These are phyloP conservation scores for Phytophthora parvispora DNA, from an alignment of 352 stramenopile species.

Conservation along the genomic window DNA sequence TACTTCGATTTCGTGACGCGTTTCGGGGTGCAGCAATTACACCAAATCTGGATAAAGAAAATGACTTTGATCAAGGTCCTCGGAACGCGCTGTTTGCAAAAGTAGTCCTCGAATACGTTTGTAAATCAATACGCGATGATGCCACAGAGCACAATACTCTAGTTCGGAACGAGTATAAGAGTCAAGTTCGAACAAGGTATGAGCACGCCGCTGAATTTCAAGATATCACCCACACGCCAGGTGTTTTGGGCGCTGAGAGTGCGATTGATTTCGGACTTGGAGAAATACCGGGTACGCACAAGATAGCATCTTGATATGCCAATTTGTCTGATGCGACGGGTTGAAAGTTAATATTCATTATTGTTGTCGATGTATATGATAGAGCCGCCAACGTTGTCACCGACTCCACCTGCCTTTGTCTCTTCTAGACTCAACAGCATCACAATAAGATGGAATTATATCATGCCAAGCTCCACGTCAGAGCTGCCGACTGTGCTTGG, in stretches of 20 bases:
- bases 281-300: conserved; percentile 40
- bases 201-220: conserved; percentile 64
- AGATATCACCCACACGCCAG: conserved; percentile 65
- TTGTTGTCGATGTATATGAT: neutral
- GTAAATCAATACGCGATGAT: conserved; percentile 42
- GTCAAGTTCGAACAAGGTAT: conserved; percentile 69
- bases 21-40: conserved; percentile 61
- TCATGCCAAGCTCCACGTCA: neutral
- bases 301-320: neutral
- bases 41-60: conserved; percentile 36
- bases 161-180: conserved; percentile 59
- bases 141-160: conserved; percentile 49
- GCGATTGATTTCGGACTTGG: conserved; percentile 55
- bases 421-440: conserved; percentile 59
- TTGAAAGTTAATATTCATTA: neutral
- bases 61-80: conserved; percentile 19
- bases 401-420: conserved; percentile 39
- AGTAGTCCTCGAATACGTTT: conserved; percentile 59
- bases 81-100: conserved; percentile 27
- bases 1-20: conserved; percentile 66
- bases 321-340: neutral
- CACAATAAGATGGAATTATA: conserved; percentile 49
- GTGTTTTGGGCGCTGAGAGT: conserved; percentile 35
- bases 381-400: conserved; percentile 45
- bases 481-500: conserved; percentile 64